Evolutionary conservation across 192 early-diverging fungal genomes (phyloP).

Genomic region (Phlyctochytrium bullatum): DNA sequence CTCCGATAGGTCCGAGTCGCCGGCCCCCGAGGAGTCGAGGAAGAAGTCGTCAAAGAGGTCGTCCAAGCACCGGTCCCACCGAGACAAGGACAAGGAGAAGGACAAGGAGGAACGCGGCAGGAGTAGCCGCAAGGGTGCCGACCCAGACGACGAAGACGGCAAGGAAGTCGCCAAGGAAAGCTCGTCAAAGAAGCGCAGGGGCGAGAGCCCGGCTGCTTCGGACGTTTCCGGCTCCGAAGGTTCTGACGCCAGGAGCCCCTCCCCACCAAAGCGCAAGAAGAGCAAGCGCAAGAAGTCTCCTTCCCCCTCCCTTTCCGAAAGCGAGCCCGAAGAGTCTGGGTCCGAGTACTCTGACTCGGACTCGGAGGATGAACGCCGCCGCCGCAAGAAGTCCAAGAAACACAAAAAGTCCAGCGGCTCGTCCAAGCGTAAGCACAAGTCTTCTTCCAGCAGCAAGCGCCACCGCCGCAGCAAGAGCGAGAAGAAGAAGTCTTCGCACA

Average conservation of each 20-base stretch:
- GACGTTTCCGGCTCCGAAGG: background rate
- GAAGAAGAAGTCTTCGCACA: background rate
- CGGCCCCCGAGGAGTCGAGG: too few species aligned
- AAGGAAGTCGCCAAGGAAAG: background rate
- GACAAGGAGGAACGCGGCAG: background rate
- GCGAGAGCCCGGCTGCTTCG: background rate
- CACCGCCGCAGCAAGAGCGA: background rate
- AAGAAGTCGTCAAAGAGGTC: too few species aligned
- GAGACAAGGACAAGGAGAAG: background rate
- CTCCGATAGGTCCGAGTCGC: too few species aligned
- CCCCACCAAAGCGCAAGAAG: background rate
- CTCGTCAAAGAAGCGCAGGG: background rate
- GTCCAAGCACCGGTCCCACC: background rate
- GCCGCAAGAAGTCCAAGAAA: background rate
- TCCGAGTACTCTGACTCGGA: background rate
- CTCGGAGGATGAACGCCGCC: background rate
- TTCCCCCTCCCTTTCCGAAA: background rate
- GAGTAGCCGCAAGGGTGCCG: background rate
- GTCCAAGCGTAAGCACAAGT: background rate
- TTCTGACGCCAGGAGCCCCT: background rate
- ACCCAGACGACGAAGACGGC: background rate
- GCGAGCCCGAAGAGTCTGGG: background rate
- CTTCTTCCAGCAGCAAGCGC: background rate
- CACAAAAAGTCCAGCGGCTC: background rate
- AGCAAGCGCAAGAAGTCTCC: slow-evolving; percentile 1